Evolutionary conservation across 306 rosid genomes (phyloP).

Genomic region (Delonix regia): DNA sequence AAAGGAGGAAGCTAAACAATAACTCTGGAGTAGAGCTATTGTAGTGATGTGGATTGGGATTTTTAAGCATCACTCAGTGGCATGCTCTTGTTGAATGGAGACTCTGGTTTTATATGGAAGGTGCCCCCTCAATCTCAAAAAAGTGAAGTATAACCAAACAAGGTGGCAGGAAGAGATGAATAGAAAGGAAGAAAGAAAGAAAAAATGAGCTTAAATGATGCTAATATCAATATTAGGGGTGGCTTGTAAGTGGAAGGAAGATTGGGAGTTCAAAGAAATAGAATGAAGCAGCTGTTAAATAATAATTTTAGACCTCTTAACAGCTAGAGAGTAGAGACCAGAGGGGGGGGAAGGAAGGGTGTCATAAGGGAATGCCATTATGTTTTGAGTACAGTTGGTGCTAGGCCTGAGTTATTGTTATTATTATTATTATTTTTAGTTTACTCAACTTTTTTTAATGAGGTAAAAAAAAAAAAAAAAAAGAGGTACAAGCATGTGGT

Average conservation of each 20-base stretch:
- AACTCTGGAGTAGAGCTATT: conserved; percentile 54
- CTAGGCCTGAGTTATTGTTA: neutral
- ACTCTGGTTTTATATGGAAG: conserved; percentile 9
- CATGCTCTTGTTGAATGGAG: conserved; percentile 27
- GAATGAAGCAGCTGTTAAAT: conserved; percentile 57
- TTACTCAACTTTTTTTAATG: neutral
- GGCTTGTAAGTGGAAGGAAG: conserved; percentile 23
- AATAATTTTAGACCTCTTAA: conserved; percentile 59
- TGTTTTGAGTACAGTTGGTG: conserved; percentile 33
- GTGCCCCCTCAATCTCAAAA: conserved; percentile 14
- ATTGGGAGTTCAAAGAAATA: conserved; percentile 25
- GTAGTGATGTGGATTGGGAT: conserved; percentile 34
- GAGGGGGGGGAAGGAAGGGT: neutral
- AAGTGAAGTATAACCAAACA: conserved; percentile 20
- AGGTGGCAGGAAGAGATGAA: conserved; percentile 12
- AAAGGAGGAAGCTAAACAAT: conserved; percentile 74
- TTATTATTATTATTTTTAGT: neutral
- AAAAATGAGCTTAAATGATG: neutral
- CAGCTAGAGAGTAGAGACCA: conserved; percentile 51
- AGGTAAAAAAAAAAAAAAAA: neutral
- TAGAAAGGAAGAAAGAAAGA: neutral
- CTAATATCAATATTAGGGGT: conserved; percentile 31
- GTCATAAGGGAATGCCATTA: conserved; percentile 18
- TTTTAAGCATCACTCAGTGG: neutral
- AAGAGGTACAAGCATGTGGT: neutral